Base-by-base conservation (phyloP, 805 yeast genomes). In the Teunomyces gatunensis region DNA sequence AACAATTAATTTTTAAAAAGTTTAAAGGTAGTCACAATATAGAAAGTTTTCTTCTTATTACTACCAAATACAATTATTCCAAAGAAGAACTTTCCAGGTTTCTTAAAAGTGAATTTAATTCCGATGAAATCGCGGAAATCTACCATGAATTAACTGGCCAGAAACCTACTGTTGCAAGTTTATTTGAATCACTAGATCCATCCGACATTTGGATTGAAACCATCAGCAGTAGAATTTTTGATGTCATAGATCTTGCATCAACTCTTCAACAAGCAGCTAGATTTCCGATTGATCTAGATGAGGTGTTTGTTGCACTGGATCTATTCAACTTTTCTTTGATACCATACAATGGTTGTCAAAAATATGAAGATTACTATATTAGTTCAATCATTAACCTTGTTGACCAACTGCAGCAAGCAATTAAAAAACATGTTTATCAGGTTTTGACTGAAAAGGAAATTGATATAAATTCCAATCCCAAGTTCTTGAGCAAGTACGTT, bases 401-500 rank as follows among this genome's bases (percentile, higher is more conserved):
- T 4, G 32, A 17, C 3, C 17, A 25, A 15, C 28, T 43, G 15
- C 23, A 46, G 25, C 39, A 39, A n/a, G 45, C 41, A 6, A 27
- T 56, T 2, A 50, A 45, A 12, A 46, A 13, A 3, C 65, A 61
- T 44, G 34, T 62, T 3, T 10, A 30, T 3, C 50, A 42, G 13
- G 64, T 63, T 2, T 39, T 66, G 23, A 39, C 52, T 1, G 42
- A 68, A 44, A 30, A 64, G 4, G 41, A 50, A 13, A 55, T 59
- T 2, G 53, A 58, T 6, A 39, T 47, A 6, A 50, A 50, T 12
- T 45, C 53, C 10, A 42, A 30, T 3, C 36, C 57, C 6, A 56
- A 52, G 34, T 67, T 67, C 1, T 46, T 46, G 10, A 69, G 75
- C 46, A 69, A 69, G 48, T 69, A 71, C 49, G 60, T 63, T 34